Evolutionary conservation across 441 rosid species (phyloP), one percentile per base, ranked within the genome.

Genomic region (Gossypium gossypioides): DNA sequence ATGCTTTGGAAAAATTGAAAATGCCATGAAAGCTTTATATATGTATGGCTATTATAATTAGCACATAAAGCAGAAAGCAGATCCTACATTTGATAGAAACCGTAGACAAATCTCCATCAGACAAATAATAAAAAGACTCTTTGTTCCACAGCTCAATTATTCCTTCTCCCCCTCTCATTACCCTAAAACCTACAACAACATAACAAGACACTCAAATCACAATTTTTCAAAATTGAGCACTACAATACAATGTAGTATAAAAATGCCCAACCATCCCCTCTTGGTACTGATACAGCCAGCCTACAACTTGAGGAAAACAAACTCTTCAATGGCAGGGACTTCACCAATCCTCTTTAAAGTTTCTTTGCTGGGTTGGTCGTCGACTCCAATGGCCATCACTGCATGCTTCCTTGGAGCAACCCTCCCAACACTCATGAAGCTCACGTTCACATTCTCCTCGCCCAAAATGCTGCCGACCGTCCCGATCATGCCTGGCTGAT

Each of bases 401-500:
- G 96, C 99, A 68, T 89, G 93, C 85, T 89, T 91, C 74, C 92
- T 71, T 0, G 92, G 97, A 69, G 91, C 95, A 29, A 89, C 85
- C 81, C 98, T 88, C 19, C 93, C 98, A 24, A 92, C 99, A 25
- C 92, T 95, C 98, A 92, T 91, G 83, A 95, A 91, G 81, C 86
- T 91, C 55, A 95, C 95, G 52, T 95, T 92, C 46, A 92, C 95
- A 64, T 92, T 91, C 68, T 85, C 85, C 81, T 83, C 81, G 3
- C 95, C 99, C 42, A 95, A 80, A 13, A 92, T 81, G 78, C 87
- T 95, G 16, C 98, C 99, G 0, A 95, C 98, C 2, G 16, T 79
- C 10, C 99, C 99, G 5, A 95, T 92, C 95, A 95, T 92, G 61
- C 99, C 99, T 0, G 98, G 99, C 77, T 92, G 99, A 74, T 95